Evolutionary conservation across 2,329 filamentous ascomycete genomes (phyloP).

Genomic region (Cadophora sp.): DNA sequence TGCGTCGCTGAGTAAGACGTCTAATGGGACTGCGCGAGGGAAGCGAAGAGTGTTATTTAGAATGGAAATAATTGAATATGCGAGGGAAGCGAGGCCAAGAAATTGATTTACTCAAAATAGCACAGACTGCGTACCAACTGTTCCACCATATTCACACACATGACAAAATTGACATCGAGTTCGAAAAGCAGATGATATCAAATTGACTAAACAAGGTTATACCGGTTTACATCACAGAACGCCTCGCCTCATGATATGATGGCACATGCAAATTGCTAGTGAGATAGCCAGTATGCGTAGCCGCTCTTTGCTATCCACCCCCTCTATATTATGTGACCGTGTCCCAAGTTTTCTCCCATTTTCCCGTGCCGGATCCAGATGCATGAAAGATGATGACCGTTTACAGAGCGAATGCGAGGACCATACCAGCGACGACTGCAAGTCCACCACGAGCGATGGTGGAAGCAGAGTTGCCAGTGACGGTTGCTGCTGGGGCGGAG

Average conservation of each 20-base stretch:
- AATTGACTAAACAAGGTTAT: constrained; percentile 12
- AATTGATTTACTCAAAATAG: background rate
- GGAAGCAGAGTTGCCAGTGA: constrained; percentile 42
- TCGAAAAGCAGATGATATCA: constrained; percentile 16
- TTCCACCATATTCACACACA: background rate
- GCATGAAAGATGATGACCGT: background rate
- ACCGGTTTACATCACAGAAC: constrained; percentile 15
- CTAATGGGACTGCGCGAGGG: background rate
- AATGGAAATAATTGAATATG: background rate
- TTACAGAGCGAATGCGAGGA: constrained; percentile 40
- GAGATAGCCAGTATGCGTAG: background rate
- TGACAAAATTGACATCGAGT: background rate
- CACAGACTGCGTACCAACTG: background rate
- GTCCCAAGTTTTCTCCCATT: background rate
- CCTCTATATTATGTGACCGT: constrained; percentile 15
- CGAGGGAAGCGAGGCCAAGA: background rate
- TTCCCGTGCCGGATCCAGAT: background rate
- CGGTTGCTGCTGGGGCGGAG: constrained; percentile 30
- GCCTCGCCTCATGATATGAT: constrained; percentile 10
- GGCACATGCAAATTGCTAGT: background rate
- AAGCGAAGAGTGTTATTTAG: background rate
- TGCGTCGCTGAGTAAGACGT: background rate
- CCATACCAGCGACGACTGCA: constrained; percentile 35
- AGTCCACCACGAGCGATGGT: constrained; percentile 34
- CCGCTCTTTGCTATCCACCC: constrained; percentile 4